A percentile compares a stretch with the other conserved stretches of the same genome.
These are phyloP conservation scores for Graphilbum fragrans DNA, from an alignment of 2,329 filamentous ascomycete species.

Conservation along the genomic window DNA sequence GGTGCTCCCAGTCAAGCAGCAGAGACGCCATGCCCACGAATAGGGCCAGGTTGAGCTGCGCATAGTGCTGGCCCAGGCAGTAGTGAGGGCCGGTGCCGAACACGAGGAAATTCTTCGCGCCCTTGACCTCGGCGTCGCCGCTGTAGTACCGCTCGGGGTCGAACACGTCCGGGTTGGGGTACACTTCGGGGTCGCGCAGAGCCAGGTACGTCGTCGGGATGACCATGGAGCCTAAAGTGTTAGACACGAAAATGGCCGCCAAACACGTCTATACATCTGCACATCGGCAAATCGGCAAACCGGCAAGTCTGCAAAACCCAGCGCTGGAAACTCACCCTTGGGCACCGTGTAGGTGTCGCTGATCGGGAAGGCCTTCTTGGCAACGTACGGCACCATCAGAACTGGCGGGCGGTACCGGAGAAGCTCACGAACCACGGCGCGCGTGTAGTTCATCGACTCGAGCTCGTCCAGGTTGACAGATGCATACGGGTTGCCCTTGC, in stretches of 20 bases:
- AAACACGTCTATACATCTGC: too few relatives aligned
- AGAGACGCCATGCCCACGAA: constrained; percentile 86
- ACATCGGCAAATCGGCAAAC: background rate
- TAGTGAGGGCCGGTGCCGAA: constrained; percentile 95
- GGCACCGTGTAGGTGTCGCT: constrained; percentile 80
- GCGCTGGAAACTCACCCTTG: constrained; percentile 61
- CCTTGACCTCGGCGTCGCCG: constrained; percentile 76
- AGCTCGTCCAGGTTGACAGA: constrained; percentile 72
- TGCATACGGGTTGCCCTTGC: constrained; percentile 61
- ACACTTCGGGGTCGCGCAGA: constrained; percentile 85
- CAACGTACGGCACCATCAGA: constrained; percentile 90
- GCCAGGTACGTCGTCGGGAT: constrained; percentile 85
- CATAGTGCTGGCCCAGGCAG: constrained; percentile 89
- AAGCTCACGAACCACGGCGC: constrained; percentile 81
- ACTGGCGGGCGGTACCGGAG: constrained; percentile 92
- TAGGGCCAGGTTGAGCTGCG: constrained; percentile 74
- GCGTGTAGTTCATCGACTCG: constrained; percentile 80
- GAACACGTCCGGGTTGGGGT: constrained; percentile 77
- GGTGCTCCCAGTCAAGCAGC: constrained; percentile 80
- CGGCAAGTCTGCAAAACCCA: too few relatives aligned
- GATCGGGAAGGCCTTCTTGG: constrained; percentile 91
- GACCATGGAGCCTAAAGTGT: constrained; percentile 64
- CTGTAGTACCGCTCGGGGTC: constrained; percentile 86
- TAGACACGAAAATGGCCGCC: background rate
- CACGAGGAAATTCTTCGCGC: constrained; percentile 88